Conservation (phyloP, 495 filamentous ascomycete species). For the Poronia punctata region DNA sequence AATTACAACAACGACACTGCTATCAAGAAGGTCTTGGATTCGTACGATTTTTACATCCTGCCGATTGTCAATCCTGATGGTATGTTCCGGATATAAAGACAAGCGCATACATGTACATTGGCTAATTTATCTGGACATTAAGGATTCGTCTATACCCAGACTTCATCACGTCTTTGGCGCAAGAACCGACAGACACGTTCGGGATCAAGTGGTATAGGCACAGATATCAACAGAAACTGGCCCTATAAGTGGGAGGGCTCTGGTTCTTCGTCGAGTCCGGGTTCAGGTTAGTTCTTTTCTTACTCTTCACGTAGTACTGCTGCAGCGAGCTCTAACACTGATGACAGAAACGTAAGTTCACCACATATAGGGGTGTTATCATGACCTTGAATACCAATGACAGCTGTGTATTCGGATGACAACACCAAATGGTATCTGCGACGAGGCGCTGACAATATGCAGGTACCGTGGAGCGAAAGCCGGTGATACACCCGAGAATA, state of each 20-base stretch:
- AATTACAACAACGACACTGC: constrained; percentile 40
- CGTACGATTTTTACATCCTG: constrained; percentile 59
- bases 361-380: too few relatives aligned
- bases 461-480: constrained; percentile 27
- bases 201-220: constrained; percentile 43
- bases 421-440: too few relatives aligned
- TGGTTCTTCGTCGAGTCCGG: constrained; percentile 24
- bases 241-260: constrained; percentile 27
- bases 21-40: constrained; percentile 44
- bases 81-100: constrained; percentile 7
- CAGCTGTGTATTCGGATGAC: too few relatives aligned
- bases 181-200: constrained; percentile 53
- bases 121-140: constrained; percentile 6
- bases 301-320: not conserved
- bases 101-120: not conserved
- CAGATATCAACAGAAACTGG: constrained; percentile 63
- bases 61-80: constrained; percentile 61
- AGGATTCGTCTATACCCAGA: constrained; percentile 58
- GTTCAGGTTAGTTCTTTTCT: constrained; percentile 18
- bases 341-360: constrained; percentile 22
- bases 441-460: constrained; percentile 5
- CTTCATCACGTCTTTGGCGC: constrained; percentile 54
- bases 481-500: constrained; percentile 28
- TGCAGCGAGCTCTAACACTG: constrained; percentile 5
- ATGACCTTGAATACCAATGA: too few relatives aligned